These are phyloP conservation scores for Dactylellina parvicollis DNA, from an alignment of 2,329 filamentous ascomycete species.

Conservation along the genomic window DNA sequence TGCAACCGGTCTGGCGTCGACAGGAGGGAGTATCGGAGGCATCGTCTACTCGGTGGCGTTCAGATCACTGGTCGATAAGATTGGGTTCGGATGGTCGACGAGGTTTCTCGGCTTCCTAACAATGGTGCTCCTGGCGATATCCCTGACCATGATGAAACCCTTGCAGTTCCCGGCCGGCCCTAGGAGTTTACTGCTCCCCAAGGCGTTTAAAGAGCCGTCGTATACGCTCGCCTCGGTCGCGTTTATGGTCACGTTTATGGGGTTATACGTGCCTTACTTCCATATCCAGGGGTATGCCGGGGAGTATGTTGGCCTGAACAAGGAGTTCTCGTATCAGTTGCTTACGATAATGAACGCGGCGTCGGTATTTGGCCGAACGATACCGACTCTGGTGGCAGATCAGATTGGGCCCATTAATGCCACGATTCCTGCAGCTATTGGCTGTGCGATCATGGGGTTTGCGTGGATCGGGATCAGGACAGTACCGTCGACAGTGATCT, in stretches of 20 bases:
- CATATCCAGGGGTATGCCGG: conserved; percentile 63
- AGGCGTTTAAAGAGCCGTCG: conserved; percentile 60
- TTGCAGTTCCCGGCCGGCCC: conserved; percentile 28
- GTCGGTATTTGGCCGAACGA: conserved; percentile 65
- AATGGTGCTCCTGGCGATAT: conserved; percentile 57
- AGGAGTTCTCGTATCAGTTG: conserved; percentile 64
- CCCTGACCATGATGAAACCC: conserved; percentile 59
- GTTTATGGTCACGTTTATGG: conserved; percentile 60
- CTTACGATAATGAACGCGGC: conserved; percentile 67
- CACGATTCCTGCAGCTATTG: conserved; percentile 61
- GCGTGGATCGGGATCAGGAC: conserved; percentile 62
- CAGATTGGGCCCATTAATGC: conserved; percentile 63
- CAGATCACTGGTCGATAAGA: conserved; percentile 57
- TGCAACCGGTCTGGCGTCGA: conserved; percentile 63
- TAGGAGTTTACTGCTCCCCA: conserved; percentile 59
- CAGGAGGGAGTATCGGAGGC: conserved; percentile 62
- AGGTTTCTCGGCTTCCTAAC: conserved; percentile 60
- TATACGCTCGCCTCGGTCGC: conserved; percentile 61
- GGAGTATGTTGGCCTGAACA: conserved; percentile 62
- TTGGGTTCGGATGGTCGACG: conserved; percentile 62
- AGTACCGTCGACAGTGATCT: conserved; percentile 61
- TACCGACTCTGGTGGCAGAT: conserved; percentile 64
- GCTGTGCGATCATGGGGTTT: conserved; percentile 63
- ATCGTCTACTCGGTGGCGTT: conserved; percentile 63
- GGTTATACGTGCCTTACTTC: conserved; percentile 64